A percentile compares a stretch with the other conserved stretches of the same genome.
Evolutionary conservation across 2,329 filamentous ascomycete species (phyloP).

Genomic region (Aspergillus sp.): DNA sequence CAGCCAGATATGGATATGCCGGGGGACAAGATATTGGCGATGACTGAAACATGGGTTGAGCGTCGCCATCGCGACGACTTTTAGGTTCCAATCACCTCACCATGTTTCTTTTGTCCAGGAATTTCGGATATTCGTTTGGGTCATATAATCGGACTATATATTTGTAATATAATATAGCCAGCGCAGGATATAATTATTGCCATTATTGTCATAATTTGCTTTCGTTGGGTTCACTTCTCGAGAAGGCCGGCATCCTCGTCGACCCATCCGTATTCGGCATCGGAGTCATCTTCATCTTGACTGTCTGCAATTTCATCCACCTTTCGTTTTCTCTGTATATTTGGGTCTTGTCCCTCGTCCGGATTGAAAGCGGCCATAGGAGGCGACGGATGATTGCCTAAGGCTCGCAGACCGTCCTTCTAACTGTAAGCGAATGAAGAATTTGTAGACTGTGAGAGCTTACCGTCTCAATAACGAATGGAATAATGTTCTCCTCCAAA

Average conservation of each 20-base stretch:
- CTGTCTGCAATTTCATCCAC: conserved; percentile 46
- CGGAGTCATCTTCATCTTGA: conserved; percentile 42
- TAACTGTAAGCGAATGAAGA: not conserved
- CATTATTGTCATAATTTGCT: too few species aligned
- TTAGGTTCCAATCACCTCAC: not conserved
- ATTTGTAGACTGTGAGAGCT: conserved; percentile 1
- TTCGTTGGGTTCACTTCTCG: not conserved
- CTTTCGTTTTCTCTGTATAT: conserved; percentile 42
- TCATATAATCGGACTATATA: not conserved
- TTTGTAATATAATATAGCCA: not conserved
- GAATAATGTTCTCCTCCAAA: conserved; percentile 32
- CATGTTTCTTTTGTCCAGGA: not conserved
- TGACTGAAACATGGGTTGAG: conserved; percentile 24
- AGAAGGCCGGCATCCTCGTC: conserved; percentile 19
- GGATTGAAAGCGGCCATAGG: conserved; percentile 1
- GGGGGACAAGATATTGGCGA: conserved; percentile 22
- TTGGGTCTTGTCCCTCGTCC: conserved; percentile 8
- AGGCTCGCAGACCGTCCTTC: conserved; percentile 17
- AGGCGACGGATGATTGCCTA: conserved; percentile 4
- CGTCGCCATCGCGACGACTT: conserved; percentile 4
- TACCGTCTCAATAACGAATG: conserved; percentile 43
- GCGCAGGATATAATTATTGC: not conserved
- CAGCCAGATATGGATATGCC: conserved; percentile 13
- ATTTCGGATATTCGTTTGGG: not conserved
- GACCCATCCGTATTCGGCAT: conserved; percentile 31